Percentiles rank a stretch among this genome's conserved stretches.
Evolutionary conservation across 768 basidiomycete species (phyloP).

Genomic region (Rubroboletus satanas): DNA sequence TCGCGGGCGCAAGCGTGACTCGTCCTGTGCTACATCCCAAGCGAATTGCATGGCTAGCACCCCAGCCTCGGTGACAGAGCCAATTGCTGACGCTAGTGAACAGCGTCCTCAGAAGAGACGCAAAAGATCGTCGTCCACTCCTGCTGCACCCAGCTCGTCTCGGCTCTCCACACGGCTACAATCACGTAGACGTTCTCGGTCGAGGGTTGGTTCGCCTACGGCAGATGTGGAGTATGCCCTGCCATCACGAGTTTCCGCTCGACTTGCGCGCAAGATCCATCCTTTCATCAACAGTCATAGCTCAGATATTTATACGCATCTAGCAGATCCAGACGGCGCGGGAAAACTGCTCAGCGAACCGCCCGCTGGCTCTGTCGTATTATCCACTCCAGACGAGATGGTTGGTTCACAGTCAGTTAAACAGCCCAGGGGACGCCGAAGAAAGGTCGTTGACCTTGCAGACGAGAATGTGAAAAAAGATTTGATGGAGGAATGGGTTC

Average conservation of each 20-base stretch:
- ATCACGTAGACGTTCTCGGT: slow-evolving; percentile 15
- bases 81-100: background rate
- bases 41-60: background rate
- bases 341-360: slow-evolving; percentile 9
- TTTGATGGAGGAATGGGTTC: slow-evolving; percentile 31
- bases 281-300: slow-evolving; percentile 11
- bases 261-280: slow-evolving; percentile 19
- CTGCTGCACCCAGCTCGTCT: slow-evolving; percentile 9
- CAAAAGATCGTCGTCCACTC: slow-evolving; percentile 21
- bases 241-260: slow-evolving; percentile 19
- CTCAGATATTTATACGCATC: slow-evolving; percentile 28
- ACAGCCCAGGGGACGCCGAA: slow-evolving; percentile 16
- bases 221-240: background rate
- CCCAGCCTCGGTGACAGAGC: background rate
- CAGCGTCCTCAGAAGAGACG: slow-evolving; percentile 20
- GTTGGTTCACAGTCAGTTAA: slow-evolving; percentile 1
- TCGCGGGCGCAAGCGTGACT: slow-evolving; percentile 19
- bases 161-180: slow-evolving; percentile 6
- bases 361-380: background rate
- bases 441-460: slow-evolving; percentile 11
- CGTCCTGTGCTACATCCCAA: background rate
- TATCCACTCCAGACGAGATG: background rate
- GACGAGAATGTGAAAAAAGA: slow-evolving; percentile 22
- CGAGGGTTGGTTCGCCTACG: slow-evolving; percentile 15
- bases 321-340: slow-evolving; percentile 21